Conservation (phyloP, 164 flowering plant genomes). For the Chimonanthus salicifolius region DNA sequence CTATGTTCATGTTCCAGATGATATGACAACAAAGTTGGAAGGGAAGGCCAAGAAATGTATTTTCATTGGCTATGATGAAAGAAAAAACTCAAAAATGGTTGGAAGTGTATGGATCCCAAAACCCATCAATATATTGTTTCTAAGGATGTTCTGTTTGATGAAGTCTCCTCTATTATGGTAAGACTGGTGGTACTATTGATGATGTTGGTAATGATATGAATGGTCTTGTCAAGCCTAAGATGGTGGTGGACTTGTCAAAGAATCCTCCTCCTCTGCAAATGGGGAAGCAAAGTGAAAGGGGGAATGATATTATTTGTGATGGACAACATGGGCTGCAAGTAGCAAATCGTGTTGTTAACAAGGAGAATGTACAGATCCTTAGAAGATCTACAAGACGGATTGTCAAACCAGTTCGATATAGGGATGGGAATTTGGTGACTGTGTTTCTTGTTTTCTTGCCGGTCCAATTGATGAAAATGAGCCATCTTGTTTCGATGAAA, state of each 20-base stretch:
- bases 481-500: neutral
- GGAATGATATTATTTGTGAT: neutral
- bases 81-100: too few relatives aligned
- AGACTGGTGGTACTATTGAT: too few relatives aligned
- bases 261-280: neutral
- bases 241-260: neutral
- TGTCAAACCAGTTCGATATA: neutral
- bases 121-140: too few relatives aligned
- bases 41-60: too few relatives aligned
- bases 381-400: neutral
- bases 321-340: neutral
- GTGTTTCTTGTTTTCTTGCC: neutral
- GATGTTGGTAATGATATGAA: too few relatives aligned
- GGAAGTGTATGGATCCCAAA: too few relatives aligned
- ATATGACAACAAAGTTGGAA: neutral
- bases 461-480: neutral
- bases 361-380: neutral
- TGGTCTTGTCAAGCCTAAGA: neutral
- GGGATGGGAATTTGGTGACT: neutral
- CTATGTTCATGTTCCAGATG: neutral
- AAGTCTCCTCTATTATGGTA: too few relatives aligned
- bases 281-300: neutral
- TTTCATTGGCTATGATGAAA: too few relatives aligned
- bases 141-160: too few relatives aligned
- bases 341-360: neutral